A percentile compares a stretch with the other conserved stretches of the same genome.
These are phyloP conservation scores for Lophiotrema nucula DNA, from an alignment of 495 filamentous ascomycete species.

Conservation along the genomic window DNA sequence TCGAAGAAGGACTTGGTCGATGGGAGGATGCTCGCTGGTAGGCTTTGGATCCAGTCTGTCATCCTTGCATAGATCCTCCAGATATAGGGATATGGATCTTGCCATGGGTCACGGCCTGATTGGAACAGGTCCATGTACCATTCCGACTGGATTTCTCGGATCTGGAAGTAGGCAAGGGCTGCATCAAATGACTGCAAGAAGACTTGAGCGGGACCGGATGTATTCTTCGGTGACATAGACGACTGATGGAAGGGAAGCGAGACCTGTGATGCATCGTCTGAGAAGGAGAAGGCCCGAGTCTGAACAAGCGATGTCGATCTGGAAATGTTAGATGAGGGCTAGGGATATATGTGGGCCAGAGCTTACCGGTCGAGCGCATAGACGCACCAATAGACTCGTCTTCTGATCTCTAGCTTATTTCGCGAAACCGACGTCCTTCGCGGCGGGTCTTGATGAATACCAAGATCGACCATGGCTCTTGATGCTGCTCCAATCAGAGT, in stretches of 20 bases:
- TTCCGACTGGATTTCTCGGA: slow-evolving; percentile 73
- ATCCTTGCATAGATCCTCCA: slow-evolving; percentile 38
- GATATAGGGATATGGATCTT: slow-evolving; percentile 41
- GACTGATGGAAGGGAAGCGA: slow-evolving; percentile 49
- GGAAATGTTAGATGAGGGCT: slow-evolving; percentile 18
- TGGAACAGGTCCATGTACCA: slow-evolving; percentile 85
- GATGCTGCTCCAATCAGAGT: slow-evolving; percentile 84
- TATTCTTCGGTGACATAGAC: slow-evolving; percentile 37
- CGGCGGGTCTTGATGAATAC: slow-evolving; percentile 85
- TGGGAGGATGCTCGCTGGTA: slow-evolving; percentile 19
- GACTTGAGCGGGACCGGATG: slow-evolving; percentile 44
- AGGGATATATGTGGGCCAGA: background rate
- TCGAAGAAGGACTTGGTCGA: slow-evolving; percentile 55
- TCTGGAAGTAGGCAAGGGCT: slow-evolving; percentile 63
- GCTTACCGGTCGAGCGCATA: slow-evolving; percentile 81
- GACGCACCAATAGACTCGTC: slow-evolving; percentile 80
- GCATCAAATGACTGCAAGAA: slow-evolving; percentile 44
- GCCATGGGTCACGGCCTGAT: slow-evolving; percentile 56
- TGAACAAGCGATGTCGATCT: slow-evolving; percentile 81
- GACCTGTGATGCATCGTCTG: slow-evolving; percentile 80
- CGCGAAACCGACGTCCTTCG: slow-evolving; percentile 59
- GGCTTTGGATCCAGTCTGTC: slow-evolving; percentile 30
- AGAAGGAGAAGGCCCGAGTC: slow-evolving; percentile 82
- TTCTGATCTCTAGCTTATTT: slow-evolving; percentile 67
- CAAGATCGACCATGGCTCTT: slow-evolving; percentile 79